Evolutionary conservation across 1,284 basidiomycete genomes (phyloP).

Genomic region (Rhodotorula sp.): DNA sequence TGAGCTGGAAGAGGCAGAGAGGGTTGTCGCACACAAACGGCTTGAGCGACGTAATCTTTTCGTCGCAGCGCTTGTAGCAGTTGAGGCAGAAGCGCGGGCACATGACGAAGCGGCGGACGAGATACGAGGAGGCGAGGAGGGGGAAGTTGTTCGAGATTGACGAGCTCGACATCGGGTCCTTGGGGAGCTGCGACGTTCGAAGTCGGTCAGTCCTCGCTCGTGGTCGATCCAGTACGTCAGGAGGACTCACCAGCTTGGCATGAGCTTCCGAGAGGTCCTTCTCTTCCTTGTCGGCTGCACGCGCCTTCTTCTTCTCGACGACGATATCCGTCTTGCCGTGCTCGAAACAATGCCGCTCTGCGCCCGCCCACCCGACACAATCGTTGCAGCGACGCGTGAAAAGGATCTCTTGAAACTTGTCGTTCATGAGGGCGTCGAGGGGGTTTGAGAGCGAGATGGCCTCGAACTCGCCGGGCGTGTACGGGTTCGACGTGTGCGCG

Average conservation of each 20-base stretch:
- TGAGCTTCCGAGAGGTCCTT: conserved; percentile 13
- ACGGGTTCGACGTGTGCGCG: conserved; percentile 29
- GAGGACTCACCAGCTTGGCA: conserved; percentile 1
- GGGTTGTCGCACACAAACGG: conserved; percentile 39
- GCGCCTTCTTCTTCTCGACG: conserved; percentile 21
- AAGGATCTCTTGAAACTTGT: conserved; percentile 36
- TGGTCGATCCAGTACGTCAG: too few species aligned
- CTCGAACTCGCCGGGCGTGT: conserved; percentile 38
- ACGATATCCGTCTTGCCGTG: neutral
- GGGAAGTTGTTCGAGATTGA: conserved; percentile 36
- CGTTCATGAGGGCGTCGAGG: conserved; percentile 34
- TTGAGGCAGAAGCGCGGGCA: conserved; percentile 42
- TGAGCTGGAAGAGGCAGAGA: conserved; percentile 41
- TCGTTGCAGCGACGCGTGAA: conserved; percentile 22
- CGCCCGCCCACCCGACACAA: conserved; percentile 35
- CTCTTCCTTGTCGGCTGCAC: conserved; percentile 28
- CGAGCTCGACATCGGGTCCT: conserved; percentile 27
- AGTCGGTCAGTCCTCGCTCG: neutral
- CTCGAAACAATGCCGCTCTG: conserved; percentile 33
- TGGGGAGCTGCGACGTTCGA: conserved; percentile 26
- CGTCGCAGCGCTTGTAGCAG: conserved; percentile 35
- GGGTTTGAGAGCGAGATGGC: conserved; percentile 38
- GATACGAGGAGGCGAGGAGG: conserved; percentile 35
- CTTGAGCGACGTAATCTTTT: conserved; percentile 20
- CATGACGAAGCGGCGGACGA: conserved; percentile 42